Base-by-base conservation (phyloP, 2,329 filamentous ascomycete species). In the Aspergillus sp. region DNA sequence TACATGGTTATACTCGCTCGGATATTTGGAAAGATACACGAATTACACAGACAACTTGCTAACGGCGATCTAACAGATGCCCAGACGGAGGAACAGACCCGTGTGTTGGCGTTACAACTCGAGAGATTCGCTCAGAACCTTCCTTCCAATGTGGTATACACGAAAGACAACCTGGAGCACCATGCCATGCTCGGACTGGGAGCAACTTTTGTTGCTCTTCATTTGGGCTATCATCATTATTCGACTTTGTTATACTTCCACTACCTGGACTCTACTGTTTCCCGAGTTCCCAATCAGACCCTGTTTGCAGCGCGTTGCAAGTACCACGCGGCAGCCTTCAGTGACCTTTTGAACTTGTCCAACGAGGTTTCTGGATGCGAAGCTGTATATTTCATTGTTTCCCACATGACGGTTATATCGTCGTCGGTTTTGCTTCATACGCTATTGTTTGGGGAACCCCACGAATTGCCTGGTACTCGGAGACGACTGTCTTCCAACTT, bases 361-460 rank as follows among this genome's bases (percentile, higher is more conserved):
- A 50, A 37, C 5, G 33, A 17, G 15, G n/a, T 39, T 17, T 2
- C 33, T 15, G 33, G 47, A 14, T 50, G 35, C 12, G 47, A 50
- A 27, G 47, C 47, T 40, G 47, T 50, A 39, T 50, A 50, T 35
- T 50, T 50, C 9, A 50, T 50, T 40, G 33, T 50, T 40, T 37
- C 47, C 5, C 47, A 50, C n/a, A 50, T 50, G 47, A 50, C 47
- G 15, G 47, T 50, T 1, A 50, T 50, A 8, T 50, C 47, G 21
- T 50, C 47, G 14, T 50, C 47, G 6, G 47, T 11, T 15, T 27
- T 41, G 48, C 35, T 51, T n/a, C 48, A 51, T 27, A 27, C 48
- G 9, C 9, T 51, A 7, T 19, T 51, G 37, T 51, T 51, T 25
- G 48, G 48, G 12, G 35, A 39, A 11, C 47, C 35, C 21, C 12